Conservation (phyloP, 345 rosid species). For the Citrus reticulata region DNA sequence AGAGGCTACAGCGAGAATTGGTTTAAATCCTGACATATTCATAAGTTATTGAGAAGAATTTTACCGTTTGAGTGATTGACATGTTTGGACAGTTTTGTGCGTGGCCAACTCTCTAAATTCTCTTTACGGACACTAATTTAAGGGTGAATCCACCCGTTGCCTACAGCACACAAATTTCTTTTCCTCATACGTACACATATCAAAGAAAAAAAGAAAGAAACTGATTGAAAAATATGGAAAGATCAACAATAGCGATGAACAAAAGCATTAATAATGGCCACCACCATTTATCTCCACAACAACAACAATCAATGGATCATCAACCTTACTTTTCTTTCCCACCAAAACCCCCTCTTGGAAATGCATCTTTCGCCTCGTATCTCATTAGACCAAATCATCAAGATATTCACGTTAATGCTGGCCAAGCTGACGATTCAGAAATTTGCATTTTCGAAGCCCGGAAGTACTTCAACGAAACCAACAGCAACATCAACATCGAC, state of each 20-base stretch:
- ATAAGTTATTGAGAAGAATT: too few relatives aligned
- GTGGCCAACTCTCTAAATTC: neutral
- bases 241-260: neutral
- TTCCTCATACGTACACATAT: neutral
- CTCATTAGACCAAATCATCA: neutral
- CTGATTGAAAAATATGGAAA: neutral
- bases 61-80: neutral
- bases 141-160: neutral
- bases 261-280: neutral
- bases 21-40: neutral
- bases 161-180: neutral
- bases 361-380: neutral
- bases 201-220: neutral
- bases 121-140: neutral
- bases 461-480: conserved; percentile 55
- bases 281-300: neutral
- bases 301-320: neutral
- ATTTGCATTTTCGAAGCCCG: conserved; percentile 70
- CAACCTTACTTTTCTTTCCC: neutral
- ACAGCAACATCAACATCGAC: neutral
- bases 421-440: conserved; percentile 46
- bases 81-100: neutral
- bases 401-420: neutral
- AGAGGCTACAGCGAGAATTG: too few relatives aligned
- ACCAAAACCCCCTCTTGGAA: neutral